Base-by-base conservation (phyloP, 2,329 filamentous ascomycete species). In the Colletotrichum echinochloae region DNA sequence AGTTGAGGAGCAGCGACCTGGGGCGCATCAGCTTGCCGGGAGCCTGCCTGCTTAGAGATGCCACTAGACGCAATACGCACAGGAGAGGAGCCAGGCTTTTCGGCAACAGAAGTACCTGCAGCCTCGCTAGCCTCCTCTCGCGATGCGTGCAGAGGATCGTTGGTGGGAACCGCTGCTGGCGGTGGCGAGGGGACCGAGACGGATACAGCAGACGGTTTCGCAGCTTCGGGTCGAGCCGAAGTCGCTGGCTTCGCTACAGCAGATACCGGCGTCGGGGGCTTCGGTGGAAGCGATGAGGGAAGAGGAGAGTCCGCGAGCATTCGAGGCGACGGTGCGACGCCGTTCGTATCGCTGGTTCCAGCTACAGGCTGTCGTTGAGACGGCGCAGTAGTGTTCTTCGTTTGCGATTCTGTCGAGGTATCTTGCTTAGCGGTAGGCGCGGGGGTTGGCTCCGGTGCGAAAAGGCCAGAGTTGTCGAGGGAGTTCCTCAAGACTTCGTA, bases 401-500 rank as follows among this genome's bases (percentile, higher is more conserved):
- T 51, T 65, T 65, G 60, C 16, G 46, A 49, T 49, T 64, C 66
- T 48, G 35, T 30, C 35, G 26, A 54, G 26, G 65, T 60, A 39
- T 44, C 66, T 54, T 57, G 64, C 52, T 69, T 71, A n/a, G 51
- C 5, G 11, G 69, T 39, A 35, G 55, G 30, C 28, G 56, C 39
- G 30, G 69, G 56, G 28, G 60, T 46, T 18, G 51, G 12, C 28
- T 68, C 64, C 11, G 60, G 55, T 56, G 56, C 57, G 23, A 73
- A 72, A 33, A 72, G 60, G n/a, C 69, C 71, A 59, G 78, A 74
- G 74, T 77, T 77, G 12, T 76, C 77, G 11, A 83, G 74, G 11
- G 80, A 79, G 65, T 80, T 80, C 73, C 82, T 83, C 39, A 84
- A 74, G 20, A 77, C 77, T 70, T 86, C 83, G 44, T 85, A 82